Evolutionary conservation across 2,329 filamentous ascomycete genomes (phyloP).

Genomic region (Cordyceps sp.): DNA sequence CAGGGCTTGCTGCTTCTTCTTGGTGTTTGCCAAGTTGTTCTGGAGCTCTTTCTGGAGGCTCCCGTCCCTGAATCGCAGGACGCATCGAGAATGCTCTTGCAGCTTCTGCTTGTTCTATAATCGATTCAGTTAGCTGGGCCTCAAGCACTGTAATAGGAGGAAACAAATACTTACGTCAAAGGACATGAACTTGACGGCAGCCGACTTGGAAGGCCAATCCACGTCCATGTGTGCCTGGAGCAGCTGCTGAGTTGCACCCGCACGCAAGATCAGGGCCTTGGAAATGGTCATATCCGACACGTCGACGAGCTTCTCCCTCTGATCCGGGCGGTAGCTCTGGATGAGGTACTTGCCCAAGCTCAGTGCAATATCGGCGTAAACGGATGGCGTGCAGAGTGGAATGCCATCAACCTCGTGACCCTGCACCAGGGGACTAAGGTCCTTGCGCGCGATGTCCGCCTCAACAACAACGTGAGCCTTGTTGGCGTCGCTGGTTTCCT

Average conservation of each 20-base stretch:
- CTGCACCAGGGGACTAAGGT: slow-evolving; percentile 40
- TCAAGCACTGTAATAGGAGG: too few relatives aligned
- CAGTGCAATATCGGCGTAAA: slow-evolving; percentile 44
- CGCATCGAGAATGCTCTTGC: slow-evolving; percentile 3
- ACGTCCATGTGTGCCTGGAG: slow-evolving; percentile 1
- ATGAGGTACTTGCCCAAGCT: slow-evolving; percentile 40
- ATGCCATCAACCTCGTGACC: slow-evolving; percentile 54
- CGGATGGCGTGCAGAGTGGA: slow-evolving; percentile 45
- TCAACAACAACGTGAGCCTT: slow-evolving; percentile 41
- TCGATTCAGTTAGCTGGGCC: not conserved
- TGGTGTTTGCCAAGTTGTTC: not conserved
- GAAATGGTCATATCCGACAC: slow-evolving; percentile 26
- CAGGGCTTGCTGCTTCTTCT: slow-evolving; percentile 1
- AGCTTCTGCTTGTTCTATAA: slow-evolving; percentile 1
- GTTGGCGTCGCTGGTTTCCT: slow-evolving; percentile 1
- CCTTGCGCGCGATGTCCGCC: slow-evolving; percentile 46
- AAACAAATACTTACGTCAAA: slow-evolving; percentile 2
- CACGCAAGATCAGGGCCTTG: slow-evolving; percentile 4
- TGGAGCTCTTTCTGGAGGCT: not conserved
- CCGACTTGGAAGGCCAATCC: slow-evolving; percentile 1
- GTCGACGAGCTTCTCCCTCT: slow-evolving; percentile 14
- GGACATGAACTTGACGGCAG: slow-evolving; percentile 3
- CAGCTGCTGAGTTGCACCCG: not conserved
- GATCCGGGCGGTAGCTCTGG: not conserved
- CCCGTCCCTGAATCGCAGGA: slow-evolving; percentile 2